These are phyloP conservation scores for Guadua angustifolia DNA, from an alignment of 176 grass and related monocot species.

Conservation along the genomic window DNA sequence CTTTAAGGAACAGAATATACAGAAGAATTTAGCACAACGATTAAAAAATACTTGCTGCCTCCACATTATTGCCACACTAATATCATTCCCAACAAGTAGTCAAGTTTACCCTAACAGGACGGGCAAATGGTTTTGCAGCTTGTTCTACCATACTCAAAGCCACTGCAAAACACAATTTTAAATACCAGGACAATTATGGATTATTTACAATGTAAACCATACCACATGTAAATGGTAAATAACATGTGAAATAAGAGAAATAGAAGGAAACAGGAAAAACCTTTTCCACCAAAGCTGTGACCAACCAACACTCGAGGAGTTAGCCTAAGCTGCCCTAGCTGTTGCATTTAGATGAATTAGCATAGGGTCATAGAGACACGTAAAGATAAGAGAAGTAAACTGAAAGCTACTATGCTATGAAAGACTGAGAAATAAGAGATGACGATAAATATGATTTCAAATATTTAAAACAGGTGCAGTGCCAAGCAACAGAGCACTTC, in stretches of 20 bases:
- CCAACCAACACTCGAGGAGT: constrained; percentile 89
- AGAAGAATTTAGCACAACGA: constrained; percentile 3
- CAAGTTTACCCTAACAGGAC: constrained; percentile 84
- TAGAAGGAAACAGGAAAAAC: constrained; percentile 47
- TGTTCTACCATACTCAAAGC: constrained; percentile 99
- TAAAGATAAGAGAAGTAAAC: constrained; percentile 27
- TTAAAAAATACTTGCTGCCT: not conserved
- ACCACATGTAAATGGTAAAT: not conserved
- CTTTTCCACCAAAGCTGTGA: constrained; percentile 99
- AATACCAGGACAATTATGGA: constrained; percentile 14
- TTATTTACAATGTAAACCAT: constrained; percentile 2
- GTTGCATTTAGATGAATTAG: constrained; percentile 48
- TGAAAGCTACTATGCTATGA: constrained; percentile 28
- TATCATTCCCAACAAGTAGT: not conserved
- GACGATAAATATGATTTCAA: not conserved
- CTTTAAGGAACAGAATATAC: constrained; percentile 54
- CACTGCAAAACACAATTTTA: constrained; percentile 54
- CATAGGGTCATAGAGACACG: not conserved
- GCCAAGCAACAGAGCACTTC: not conserved
- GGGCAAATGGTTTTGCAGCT: constrained; percentile 93
- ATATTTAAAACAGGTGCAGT: constrained; percentile 21
- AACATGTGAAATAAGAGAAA: not conserved
- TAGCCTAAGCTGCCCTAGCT: constrained; percentile 85
- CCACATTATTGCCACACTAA: not conserved
- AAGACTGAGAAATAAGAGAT: constrained; percentile 1